These are phyloP conservation scores for Aureobasidium sp. DNA, from an alignment of 2,329 filamentous ascomycete species.

Conservation along the genomic window DNA sequence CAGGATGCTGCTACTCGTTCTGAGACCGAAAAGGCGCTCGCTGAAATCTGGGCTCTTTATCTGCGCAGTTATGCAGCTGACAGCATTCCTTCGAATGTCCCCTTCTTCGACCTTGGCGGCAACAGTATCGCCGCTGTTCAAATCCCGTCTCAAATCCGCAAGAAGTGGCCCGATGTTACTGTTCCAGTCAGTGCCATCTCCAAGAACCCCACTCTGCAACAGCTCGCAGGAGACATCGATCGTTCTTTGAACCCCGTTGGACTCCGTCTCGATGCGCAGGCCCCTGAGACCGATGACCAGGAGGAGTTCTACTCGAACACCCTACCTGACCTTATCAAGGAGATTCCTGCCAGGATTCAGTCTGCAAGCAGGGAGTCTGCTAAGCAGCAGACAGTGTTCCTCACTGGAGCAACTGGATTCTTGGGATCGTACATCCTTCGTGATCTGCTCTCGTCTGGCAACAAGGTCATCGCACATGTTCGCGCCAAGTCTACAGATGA, in stretches of 20 bases:
- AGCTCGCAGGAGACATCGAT: constrained; percentile 49
- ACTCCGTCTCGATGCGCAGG: constrained; percentile 40
- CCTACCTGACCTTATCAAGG: constrained; percentile 43
- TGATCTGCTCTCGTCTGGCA: constrained; percentile 55
- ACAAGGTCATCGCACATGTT: constrained; percentile 66
- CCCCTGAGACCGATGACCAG: constrained; percentile 36
- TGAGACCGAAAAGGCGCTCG: constrained; percentile 59
- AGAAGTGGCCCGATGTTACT: constrained; percentile 55
- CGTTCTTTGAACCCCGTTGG: constrained; percentile 43
- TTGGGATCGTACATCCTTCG: constrained; percentile 72
- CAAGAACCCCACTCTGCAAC: constrained; percentile 55
- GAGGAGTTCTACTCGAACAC: constrained; percentile 47
- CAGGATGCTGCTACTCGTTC: constrained; percentile 43
- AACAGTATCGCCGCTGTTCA: constrained; percentile 77
- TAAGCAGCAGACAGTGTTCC: constrained; percentile 56
- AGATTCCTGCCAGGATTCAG: constrained; percentile 40
- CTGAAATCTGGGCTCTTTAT: constrained; percentile 66
- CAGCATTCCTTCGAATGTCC: constrained; percentile 55
- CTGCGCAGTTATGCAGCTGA: constrained; percentile 60
- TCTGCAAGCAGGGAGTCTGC: constrained; percentile 24
- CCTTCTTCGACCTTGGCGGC: constrained; percentile 75
- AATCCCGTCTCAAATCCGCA: constrained; percentile 64
- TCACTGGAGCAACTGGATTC: constrained; percentile 89
- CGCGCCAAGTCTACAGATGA: constrained; percentile 57
- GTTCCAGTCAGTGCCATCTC: constrained; percentile 67